phyloP scores from a whole-genome alignment of 352 stramenopile species.

The Phytopythium ostracodes region DNA sequence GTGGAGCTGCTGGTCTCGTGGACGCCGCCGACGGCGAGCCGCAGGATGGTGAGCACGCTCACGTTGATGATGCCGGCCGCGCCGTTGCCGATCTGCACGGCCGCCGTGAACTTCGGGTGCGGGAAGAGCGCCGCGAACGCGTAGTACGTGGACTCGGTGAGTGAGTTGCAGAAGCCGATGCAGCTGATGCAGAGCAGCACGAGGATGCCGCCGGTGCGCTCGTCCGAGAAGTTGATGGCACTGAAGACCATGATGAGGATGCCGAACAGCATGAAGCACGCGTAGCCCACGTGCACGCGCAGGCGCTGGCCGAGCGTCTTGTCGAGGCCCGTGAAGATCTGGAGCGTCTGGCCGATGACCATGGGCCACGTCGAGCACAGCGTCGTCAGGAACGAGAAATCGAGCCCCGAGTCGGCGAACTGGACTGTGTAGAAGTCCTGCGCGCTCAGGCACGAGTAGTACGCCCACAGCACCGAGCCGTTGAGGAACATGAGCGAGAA shows the following conservation, averaged over 20 bases:
- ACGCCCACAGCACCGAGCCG: conserved; percentile 50
- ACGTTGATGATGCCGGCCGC: conserved; percentile 40
- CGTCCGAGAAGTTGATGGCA: conserved; percentile 27
- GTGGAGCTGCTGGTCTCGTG: conserved; percentile 22
- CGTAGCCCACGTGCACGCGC: conserved; percentile 31
- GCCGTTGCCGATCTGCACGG: conserved; percentile 49
- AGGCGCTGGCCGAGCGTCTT: conserved; percentile 28
- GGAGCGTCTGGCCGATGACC: conserved; percentile 29
- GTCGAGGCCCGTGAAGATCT: conserved; percentile 42
- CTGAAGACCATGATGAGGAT: conserved; percentile 39
- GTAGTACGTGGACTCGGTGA: conserved; percentile 48
- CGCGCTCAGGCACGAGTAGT: conserved; percentile 54
- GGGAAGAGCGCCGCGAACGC: conserved; percentile 42
- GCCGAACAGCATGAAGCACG: conserved; percentile 26
- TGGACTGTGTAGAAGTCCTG: conserved; percentile 40
- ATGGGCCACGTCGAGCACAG: conserved; percentile 41
- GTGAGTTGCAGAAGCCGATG: conserved; percentile 39
- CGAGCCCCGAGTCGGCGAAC: conserved; percentile 34
- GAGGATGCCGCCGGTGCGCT: conserved; percentile 32
- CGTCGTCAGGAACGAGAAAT: conserved; percentile 53
- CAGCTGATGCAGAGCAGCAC: conserved; percentile 36
- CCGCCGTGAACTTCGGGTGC: conserved; percentile 48
- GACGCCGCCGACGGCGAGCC: conserved; percentile 30
- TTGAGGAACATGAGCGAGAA: conserved; percentile 55
- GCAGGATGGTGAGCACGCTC: conserved; percentile 34